phyloP scores from a whole-genome alignment of 345 rosid genomes.

The Cardamine occulta region DNA sequence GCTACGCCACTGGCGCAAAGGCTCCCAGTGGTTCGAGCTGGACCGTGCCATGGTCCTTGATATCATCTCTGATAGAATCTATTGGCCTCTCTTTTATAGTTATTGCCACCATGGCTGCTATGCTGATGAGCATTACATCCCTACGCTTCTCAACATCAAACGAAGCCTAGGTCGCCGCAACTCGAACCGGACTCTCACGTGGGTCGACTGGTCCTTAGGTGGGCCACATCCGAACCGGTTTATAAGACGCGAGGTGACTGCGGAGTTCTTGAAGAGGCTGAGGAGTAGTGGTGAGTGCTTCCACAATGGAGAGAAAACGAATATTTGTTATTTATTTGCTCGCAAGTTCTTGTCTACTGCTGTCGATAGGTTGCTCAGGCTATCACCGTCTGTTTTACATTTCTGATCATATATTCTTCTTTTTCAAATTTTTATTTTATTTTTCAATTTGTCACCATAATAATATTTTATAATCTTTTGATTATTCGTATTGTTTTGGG shows the following conservation, averaged over 20 bases:
- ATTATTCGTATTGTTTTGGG: slow-evolving; percentile 16
- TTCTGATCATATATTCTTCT: slow-evolving; percentile 33
- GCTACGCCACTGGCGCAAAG: slow-evolving; percentile 75
- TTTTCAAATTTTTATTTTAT: not conserved
- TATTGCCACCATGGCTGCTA: slow-evolving; percentile 62
- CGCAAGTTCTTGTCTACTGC: slow-evolving; percentile 75
- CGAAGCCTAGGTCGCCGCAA: slow-evolving; percentile 40
- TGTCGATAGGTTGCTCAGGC: slow-evolving; percentile 58
- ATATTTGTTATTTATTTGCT: slow-evolving; percentile 69
- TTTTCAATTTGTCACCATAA: not conserved
- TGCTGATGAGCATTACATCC: slow-evolving; percentile 80
- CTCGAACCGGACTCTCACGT: slow-evolving; percentile 73
- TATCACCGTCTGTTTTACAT: slow-evolving; percentile 58
- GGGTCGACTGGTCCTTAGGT: slow-evolving; percentile 84
- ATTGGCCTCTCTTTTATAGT: slow-evolving; percentile 62
- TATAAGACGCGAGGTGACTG: slow-evolving; percentile 52
- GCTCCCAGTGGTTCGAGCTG: slow-evolving; percentile 86
- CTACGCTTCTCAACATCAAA: slow-evolving; percentile 60
- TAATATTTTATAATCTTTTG: slow-evolving; percentile 10
- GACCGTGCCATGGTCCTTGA: slow-evolving; percentile 64
- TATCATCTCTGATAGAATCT: slow-evolving; percentile 60
- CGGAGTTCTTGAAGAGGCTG: slow-evolving; percentile 55
- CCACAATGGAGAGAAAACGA: slow-evolving; percentile 61
- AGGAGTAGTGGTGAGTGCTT: slow-evolving; percentile 54
- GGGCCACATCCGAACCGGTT: slow-evolving; percentile 76